These are phyloP conservation scores for Ganoderma sp. DNA, from an alignment of 1,284 basidiomycete species.

Conservation along the genomic window DNA sequence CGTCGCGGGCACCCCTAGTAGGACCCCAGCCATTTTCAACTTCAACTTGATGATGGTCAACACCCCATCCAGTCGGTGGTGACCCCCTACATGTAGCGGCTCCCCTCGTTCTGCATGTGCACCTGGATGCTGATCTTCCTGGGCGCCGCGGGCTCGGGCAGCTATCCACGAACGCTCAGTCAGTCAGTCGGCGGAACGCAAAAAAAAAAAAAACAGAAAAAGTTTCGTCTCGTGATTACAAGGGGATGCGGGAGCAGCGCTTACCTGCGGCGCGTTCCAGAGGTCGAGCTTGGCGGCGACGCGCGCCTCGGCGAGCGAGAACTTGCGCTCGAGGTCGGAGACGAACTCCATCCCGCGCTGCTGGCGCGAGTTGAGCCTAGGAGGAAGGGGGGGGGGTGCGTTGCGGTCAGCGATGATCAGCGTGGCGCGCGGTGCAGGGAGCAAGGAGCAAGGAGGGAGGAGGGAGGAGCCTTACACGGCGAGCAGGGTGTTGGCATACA, in stretches of 20 bases:
- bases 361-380: conserved; percentile 18
- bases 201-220: too few species aligned
- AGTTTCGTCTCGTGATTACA: too few species aligned
- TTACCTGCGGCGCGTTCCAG: conserved; percentile 18
- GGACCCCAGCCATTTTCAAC: not conserved
- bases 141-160: not conserved
- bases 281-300: conserved; percentile 8
- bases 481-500: conserved; percentile 15
- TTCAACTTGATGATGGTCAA: not conserved
- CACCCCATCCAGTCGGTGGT: not conserved
- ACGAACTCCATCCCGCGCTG: conserved; percentile 22
- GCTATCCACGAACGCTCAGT: not conserved
- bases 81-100: conserved; percentile 4
- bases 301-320: conserved; percentile 15
- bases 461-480: conserved; percentile 8
- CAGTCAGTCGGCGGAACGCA: not conserved
- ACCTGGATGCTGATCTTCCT: conserved; percentile 12
- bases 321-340: conserved; percentile 7
- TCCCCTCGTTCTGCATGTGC: conserved; percentile 4
- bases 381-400: too few species aligned
- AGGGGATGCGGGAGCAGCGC: not conserved
- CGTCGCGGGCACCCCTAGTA: not conserved
- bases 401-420: not conserved
- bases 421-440: not conserved
- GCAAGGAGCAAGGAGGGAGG: too few species aligned